phyloP scores from a whole-genome alignment of 2,329 filamentous ascomycete genomes.

The Chaetomium globosum region DNA sequence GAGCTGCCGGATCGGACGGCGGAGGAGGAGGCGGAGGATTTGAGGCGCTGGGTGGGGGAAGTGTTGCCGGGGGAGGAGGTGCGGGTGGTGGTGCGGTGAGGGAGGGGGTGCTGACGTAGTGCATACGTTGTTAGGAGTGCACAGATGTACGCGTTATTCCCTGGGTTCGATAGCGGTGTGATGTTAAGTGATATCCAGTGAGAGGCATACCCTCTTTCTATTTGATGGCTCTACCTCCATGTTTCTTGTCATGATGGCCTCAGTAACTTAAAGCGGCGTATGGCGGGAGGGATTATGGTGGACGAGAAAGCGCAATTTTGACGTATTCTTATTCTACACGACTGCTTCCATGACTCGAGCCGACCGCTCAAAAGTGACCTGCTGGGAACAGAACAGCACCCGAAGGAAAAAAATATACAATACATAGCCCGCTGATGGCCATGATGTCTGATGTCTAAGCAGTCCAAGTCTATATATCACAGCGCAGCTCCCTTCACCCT shows the following conservation, averaged over 20 bases:
- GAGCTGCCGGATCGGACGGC: constrained; percentile 53
- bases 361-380: too few species aligned
- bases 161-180: background rate
- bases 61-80: constrained; percentile 42
- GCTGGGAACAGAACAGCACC: background rate
- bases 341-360: background rate
- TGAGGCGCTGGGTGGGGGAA: constrained; percentile 50
- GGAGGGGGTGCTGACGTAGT: constrained; percentile 6
- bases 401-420: constrained; percentile 11
- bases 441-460: constrained; percentile 7
- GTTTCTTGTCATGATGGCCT: too few species aligned
- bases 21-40: constrained; percentile 53
- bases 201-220: too few species aligned
- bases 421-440: constrained; percentile 16
- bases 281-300: background rate
- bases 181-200: too few species aligned
- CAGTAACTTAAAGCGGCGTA: background rate
- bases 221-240: too few species aligned
- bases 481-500: background rate
- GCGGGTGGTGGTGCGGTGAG: constrained; percentile 34
- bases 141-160: background rate
- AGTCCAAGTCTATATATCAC: constrained; percentile 13
- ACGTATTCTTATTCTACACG: background rate
- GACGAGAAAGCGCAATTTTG: background rate
- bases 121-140: background rate